Conservation (phyloP, 371 early-diverging fungal genomes). For the Lichtheimia hyalospora region DNA sequence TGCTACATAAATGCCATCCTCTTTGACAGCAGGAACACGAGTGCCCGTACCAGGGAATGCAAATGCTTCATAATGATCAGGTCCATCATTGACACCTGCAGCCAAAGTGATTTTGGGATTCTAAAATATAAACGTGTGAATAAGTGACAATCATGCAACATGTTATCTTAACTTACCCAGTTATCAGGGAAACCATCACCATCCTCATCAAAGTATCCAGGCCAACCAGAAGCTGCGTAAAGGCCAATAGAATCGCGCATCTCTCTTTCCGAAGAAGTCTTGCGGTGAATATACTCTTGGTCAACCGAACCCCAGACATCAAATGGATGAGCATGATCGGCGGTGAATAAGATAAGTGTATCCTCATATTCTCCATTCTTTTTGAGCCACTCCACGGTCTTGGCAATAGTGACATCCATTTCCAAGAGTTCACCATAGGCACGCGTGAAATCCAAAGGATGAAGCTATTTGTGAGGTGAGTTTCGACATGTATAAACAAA, state of each 20-base stretch:
- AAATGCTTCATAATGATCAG: slow-evolving; percentile 62
- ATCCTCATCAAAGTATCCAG: slow-evolving; percentile 61
- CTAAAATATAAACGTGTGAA: background rate
- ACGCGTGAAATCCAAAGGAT: slow-evolving; percentile 73
- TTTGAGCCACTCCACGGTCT: slow-evolving; percentile 61
- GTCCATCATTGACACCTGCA: slow-evolving; percentile 62
- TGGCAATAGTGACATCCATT: slow-evolving; percentile 67
- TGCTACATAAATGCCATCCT: slow-evolving; percentile 30
- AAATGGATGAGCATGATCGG: slow-evolving; percentile 74
- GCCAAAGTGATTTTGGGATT: slow-evolving; percentile 61
- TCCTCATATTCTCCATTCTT: slow-evolving; percentile 54
- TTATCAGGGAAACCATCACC: slow-evolving; percentile 70
- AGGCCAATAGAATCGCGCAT: slow-evolving; percentile 66
- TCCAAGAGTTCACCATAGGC: slow-evolving; percentile 72
- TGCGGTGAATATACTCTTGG: slow-evolving; percentile 22
- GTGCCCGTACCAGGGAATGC: slow-evolving; percentile 44
- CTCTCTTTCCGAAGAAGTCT: slow-evolving; percentile 21
- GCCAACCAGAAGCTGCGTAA: slow-evolving; percentile 68
- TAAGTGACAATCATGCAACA: background rate
- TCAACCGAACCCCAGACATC: slow-evolving; percentile 78
- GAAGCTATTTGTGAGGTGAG: slow-evolving; percentile 31
- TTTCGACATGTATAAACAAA: background rate
- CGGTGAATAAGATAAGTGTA: slow-evolving; percentile 71
- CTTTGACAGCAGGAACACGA: slow-evolving; percentile 37
- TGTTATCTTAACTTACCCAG: slow-evolving; percentile 22